phyloP scores from a whole-genome alignment of 306 rosid genomes.

The Benincasa hispida region DNA sequence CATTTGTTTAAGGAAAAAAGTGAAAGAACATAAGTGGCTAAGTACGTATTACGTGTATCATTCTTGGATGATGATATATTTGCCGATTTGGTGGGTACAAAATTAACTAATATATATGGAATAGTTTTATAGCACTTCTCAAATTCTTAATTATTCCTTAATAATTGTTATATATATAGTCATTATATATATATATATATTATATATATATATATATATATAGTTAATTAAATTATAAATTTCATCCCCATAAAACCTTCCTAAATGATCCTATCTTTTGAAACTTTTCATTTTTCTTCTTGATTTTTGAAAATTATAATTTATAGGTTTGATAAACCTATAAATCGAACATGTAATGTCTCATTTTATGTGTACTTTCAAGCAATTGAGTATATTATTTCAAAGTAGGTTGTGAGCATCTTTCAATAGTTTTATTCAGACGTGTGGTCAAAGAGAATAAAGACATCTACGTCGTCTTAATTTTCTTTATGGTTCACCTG shows the following conservation, averaged over 20 bases:
- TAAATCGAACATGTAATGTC: not conserved
- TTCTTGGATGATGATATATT: not conserved
- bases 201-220: no score
- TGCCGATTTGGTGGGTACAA: not conserved
- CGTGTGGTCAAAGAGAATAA: not conserved
- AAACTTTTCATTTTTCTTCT: no score
- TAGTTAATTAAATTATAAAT: no score
- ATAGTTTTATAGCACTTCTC: no score
- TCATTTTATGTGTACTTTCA: not conserved
- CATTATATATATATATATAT: no score
- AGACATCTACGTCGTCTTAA: not conserved
- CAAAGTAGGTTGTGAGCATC: not conserved
- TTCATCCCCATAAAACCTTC: no score
- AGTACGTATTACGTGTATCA: not conserved
- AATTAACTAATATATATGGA: not conserved
- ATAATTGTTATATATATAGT: no score
- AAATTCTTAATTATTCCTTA: not conserved
- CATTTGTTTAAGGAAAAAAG: not conserved
- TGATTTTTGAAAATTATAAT: no score
- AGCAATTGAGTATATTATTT: not conserved
- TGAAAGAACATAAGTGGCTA: not conserved
- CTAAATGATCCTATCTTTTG: no score
- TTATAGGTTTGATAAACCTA: no score
- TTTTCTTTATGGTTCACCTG: not conserved
- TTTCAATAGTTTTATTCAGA: not conserved